phyloP scores from a whole-genome alignment of 2,329 filamentous ascomycete species.

The Dactylellina parvicollis region DNA sequence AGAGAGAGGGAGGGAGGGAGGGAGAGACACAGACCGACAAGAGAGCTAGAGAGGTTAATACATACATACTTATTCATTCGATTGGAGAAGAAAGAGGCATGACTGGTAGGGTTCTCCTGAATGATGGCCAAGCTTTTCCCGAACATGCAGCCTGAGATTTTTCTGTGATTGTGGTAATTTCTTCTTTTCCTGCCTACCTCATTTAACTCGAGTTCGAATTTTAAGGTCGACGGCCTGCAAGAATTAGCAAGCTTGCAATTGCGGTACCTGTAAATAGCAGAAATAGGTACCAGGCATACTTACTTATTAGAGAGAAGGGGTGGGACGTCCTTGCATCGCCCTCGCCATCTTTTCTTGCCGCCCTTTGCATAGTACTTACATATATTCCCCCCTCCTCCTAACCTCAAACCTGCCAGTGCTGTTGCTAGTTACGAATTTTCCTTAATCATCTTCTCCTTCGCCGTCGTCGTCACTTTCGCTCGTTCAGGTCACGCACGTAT shows the following conservation, averaged over 20 bases:
- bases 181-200: constrained; percentile 47
- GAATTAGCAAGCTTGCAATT: too few relatives aligned
- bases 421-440: background rate
- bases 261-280: background rate
- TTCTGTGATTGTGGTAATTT: constrained; percentile 25
- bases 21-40: constrained; percentile 1
- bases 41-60: background rate
- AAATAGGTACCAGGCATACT: background rate
- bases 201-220: constrained; percentile 45
- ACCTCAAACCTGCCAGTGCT: constrained; percentile 24
- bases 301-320: constrained; percentile 44
- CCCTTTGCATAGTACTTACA: constrained; percentile 54
- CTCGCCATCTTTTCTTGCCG: constrained; percentile 41
- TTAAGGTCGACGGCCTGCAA: constrained; percentile 23
- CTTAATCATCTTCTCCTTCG: constrained; percentile 15
- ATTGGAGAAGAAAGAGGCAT: constrained; percentile 29
- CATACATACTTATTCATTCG: constrained; percentile 1
- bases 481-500: constrained; percentile 18
- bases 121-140: constrained; percentile 52
- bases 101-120: constrained; percentile 54
- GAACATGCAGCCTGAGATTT: constrained; percentile 53
- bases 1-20: constrained; percentile 3
- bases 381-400: too few relatives aligned
- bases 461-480: constrained; percentile 35
- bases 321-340: constrained; percentile 42